A percentile compares a stretch with the other conserved stretches of the same genome.
Conservation (phyloP, 331 rosid species). For the Dryas integrifolia region DNA sequence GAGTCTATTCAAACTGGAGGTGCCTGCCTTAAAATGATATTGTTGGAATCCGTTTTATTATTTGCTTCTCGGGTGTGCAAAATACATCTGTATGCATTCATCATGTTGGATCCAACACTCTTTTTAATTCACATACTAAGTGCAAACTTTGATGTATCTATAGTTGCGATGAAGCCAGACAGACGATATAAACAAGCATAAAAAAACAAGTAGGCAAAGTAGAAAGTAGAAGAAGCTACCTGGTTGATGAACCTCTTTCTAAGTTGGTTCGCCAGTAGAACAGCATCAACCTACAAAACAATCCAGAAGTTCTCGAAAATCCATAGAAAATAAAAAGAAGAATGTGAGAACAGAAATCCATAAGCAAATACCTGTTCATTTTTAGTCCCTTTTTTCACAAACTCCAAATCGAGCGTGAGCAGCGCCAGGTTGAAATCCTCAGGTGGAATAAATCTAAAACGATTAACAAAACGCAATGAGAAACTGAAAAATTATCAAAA, state of each 20-base stretch:
- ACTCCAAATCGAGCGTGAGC: slow-evolving; percentile 77
- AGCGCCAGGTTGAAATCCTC: slow-evolving; percentile 65
- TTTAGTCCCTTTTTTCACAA: slow-evolving; percentile 62
- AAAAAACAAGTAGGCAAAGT: slow-evolving; percentile 1
- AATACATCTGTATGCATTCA: neutral
- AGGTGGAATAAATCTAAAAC: slow-evolving; percentile 68
- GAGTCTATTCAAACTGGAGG: neutral
- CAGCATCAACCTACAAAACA: slow-evolving; percentile 75
- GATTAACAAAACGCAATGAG: slow-evolving; percentile 21
- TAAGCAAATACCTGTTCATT: slow-evolving; percentile 64
- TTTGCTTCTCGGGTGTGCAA: neutral
- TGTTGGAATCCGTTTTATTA: neutral
- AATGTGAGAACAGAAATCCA: neutral
- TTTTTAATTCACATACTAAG: neutral
- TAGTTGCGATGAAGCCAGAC: neutral
- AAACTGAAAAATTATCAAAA: slow-evolving; percentile 9
- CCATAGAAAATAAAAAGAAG: neutral
- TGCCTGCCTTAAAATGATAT: neutral
- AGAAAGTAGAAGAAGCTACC: slow-evolving; percentile 41
- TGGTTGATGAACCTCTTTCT: slow-evolving; percentile 63
- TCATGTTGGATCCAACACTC: neutral
- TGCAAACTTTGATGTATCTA: neutral
- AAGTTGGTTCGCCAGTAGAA: slow-evolving; percentile 60
- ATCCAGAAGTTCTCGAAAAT: neutral
- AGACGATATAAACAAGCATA: slow-evolving; percentile 10